Evolutionary conservation across 2,329 filamentous ascomycete species (phyloP), one percentile per base, ranked within the genome.

Genomic region (Botrytis medusae): DNA sequence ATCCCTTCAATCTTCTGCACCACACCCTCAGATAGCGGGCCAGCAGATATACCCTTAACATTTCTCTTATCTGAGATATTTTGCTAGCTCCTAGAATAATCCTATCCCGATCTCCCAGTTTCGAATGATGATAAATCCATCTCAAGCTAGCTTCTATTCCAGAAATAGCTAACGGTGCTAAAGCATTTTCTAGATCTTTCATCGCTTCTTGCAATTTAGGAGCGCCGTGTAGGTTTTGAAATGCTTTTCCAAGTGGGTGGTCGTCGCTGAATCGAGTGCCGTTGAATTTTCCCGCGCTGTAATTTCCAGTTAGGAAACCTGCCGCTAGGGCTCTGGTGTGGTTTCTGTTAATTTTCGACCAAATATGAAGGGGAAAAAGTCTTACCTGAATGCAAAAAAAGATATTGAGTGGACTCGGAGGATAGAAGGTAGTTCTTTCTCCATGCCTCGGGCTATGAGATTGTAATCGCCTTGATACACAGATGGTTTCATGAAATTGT

Each of bases 391-490:
- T 20, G 57, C 68, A 9, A 57, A 57, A 2, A 57, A 57, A 29
- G 51, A 57, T 1, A 57, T 61, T 12, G 25, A 40, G 10, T 61
- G 16, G 2, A 18, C n/a, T 20, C 68, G 25, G 25, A 70, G n/a
- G 22, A 62, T 9, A 48, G 69, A 57, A 1, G 54, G 32, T 16
- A 71, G 20, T 34, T 25, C 8, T 54, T 71, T 71, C 29, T 71
- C 68, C 69, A 51, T 62, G 8, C 72, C 68, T 44, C 74, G 65
- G 37, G 18, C 72, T 18, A 78, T 60, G 16, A 73, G 18, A 51
- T 78, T 79, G 64, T 79, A 79, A 44, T 78, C 67, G 14, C 77
- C 80, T 74, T 82, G 79, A 63, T 80, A 81, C n/a, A 81, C 76
- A 20, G 75, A 74, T 0, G 81, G 81, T 60, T 79, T 78, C 25